A percentile compares a stretch with the other conserved stretches of the same genome.
Evolutionary conservation across 2,329 filamentous ascomycete species (phyloP).

Genomic region (Diaporthe citri): DNA sequence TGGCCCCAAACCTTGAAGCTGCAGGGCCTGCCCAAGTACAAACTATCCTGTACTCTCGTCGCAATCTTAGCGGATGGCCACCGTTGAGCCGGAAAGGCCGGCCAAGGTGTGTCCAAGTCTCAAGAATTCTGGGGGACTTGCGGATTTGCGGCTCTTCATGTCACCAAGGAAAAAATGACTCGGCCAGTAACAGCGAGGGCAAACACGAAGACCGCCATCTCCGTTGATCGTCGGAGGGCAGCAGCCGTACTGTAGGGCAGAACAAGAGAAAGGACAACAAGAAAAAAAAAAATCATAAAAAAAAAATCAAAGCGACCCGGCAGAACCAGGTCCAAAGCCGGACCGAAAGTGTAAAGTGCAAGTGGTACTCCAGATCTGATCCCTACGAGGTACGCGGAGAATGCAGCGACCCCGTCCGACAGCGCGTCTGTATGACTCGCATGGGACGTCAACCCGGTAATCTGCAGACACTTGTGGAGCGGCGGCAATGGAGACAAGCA

Average conservation of each 20-base stretch:
- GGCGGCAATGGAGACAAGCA: slow-evolving; percentile 16
- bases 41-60: neutral
- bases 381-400: slow-evolving; percentile 11
- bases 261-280: neutral
- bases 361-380: slow-evolving; percentile 14
- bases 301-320: neutral
- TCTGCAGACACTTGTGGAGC: slow-evolving; percentile 7
- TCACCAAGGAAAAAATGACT: slow-evolving; percentile 6
- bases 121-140: neutral
- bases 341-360: slow-evolving; percentile 19
- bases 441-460: neutral
- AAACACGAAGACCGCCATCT: slow-evolving; percentile 23
- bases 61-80: neutral
- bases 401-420: slow-evolving; percentile 2
- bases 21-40: neutral
- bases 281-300: neutral
- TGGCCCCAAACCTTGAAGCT: neutral
- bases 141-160: slow-evolving; percentile 1
- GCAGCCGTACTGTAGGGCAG: neutral
- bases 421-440: slow-evolving; percentile 28
- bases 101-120: neutral
- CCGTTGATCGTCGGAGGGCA: slow-evolving; percentile 9
- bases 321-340: neutral
- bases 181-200: neutral
- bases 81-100: slow-evolving; percentile 14